Evolutionary conservation across 2,329 filamentous ascomycete genomes (phyloP).

Genomic region (Tolypocladium nubicola): DNA sequence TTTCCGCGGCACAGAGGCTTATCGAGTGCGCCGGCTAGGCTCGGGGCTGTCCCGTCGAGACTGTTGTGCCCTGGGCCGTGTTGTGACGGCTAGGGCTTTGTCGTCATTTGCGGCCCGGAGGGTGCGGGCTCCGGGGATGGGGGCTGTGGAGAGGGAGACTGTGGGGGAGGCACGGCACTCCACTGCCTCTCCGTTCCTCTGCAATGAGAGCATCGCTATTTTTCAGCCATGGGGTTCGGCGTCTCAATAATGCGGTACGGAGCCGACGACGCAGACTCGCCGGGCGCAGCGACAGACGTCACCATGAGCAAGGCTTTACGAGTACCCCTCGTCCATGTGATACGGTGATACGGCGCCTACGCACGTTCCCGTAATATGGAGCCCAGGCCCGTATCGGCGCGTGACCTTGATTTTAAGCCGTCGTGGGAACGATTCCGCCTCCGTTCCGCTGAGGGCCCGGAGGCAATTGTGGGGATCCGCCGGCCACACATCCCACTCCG

Average conservation of each 20-base stretch:
- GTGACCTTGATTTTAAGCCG: slow-evolving; percentile 1
- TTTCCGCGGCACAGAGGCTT: slow-evolving; percentile 14
- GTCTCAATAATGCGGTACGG: neutral
- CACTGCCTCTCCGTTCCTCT: neutral
- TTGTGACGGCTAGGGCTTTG: neutral
- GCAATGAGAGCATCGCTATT: neutral
- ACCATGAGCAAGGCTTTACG: neutral
- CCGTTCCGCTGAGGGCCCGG: slow-evolving; percentile 3
- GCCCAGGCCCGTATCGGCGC: neutral
- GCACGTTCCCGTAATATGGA: neutral
- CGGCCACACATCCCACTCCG: neutral
- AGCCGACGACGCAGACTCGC: neutral
- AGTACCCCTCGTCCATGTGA: neutral
- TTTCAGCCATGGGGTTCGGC: neutral
- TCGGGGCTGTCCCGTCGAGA: neutral
- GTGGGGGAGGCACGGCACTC: neutral
- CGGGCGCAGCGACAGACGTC: neutral
- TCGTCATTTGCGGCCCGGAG: neutral
- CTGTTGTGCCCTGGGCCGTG: neutral
- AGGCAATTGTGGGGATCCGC: slow-evolving; percentile 1
- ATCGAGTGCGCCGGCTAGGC: slow-evolving; percentile 2
- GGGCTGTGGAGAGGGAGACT: neutral
- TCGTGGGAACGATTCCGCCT: slow-evolving; percentile 6
- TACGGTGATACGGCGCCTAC: neutral
- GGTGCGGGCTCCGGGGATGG: neutral